Base-by-base conservation (phyloP, 2,329 filamentous ascomycete species). In the Balansia obtecta region DNA sequence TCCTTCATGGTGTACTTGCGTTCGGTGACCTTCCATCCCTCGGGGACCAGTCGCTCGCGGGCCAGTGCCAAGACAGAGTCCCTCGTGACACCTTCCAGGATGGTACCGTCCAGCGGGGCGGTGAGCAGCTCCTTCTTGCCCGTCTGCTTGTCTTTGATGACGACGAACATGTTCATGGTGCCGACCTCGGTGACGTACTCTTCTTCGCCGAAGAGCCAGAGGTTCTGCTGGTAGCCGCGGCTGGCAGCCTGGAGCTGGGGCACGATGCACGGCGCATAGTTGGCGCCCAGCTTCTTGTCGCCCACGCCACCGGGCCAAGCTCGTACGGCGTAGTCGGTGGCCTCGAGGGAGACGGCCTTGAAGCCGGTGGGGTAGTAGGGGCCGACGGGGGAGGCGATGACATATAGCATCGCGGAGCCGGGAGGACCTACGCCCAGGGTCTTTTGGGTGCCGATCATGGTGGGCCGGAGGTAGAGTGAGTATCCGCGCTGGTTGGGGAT, bases 201-300 rank as follows among this genome's bases (percentile, higher is more conserved):
- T 68, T 97, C 88, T 63, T 94, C 84, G 42, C 90, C 90, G 64
- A 97, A 98, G 33, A 98, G 74, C 93, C 93, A 98, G 49, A 98
- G 77, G 70, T 97, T 98, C 74, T 98, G 93, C 71, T 97, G 91
- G 77, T 90, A 95, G 20, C 93, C 93, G 51, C 89, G 82, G 67
- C 83, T 86, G 44, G 89, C 88, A 41, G 93, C 93, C 70, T 95
- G 81, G 61, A 93, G 80, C 71, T 98, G 93, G 16, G 93, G 93
- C n/a, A 97, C 75, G 61, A 98, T 91, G 73, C 93, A 97, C 6
- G 93, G 93, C n/a, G 93, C 93, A 68, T 98, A 98, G 79, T 98
- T 98, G 63, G 91, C 93, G 54, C 93, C 93, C 34, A 98, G 82
- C 75, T 98, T 98, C 81, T 93, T 95, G 74, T 97, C 89, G 60